Base-by-base conservation (phyloP, 2,329 filamentous ascomycete species). In the Pseudogymnoascus sp. region DNA sequence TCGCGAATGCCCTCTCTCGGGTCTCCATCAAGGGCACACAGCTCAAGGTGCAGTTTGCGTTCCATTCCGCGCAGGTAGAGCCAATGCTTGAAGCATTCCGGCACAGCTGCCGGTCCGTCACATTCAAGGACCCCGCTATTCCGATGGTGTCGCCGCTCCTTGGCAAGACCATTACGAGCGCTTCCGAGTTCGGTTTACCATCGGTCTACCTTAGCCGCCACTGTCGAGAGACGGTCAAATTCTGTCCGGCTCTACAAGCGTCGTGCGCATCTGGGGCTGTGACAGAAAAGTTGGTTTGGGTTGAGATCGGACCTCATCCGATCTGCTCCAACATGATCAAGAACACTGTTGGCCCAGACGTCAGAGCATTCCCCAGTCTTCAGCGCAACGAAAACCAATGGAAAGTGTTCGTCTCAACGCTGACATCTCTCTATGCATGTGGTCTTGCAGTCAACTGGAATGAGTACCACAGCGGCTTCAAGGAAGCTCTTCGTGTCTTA, bases 191-290 rank as follows among this genome's bases (percentile, higher is more conserved):
- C 69, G 76, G 80, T 66, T 78, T 35, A 35, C 33, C 33, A 35
- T 35, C 86, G 2, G 74, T 79, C 16, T 91, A 91, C 71, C 79
- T 91, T 19, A 79, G 82, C 60, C 80, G 82, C 42, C 84, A 88
- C 64, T 83, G 84, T n/a, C 82, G 88, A 11, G 82, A 89, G 70
- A 78, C 86, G 7, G 88, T 91, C 67, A 81, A 90, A 73, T 88
- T 35, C 12, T 11, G 33, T 12, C 9, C 33, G 33, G 33, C 33
- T 35, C 33, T 35, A 11, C 33, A 35, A 8, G 33, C 33, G 9
- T 35, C 33, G 9, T 35, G 33, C 33, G 9, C 33, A 35, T 35
- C 33, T 35, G 33, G 33, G 33, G 33, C 33, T 35, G 33, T 35
- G 7, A 35, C 33, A 35, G 33, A 35, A 35, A 84, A 86, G 73